Evolutionary conservation across 192 early-diverging fungal genomes (phyloP), one percentile per base, ranked within the genome.

Genomic region (Coemansia aciculifera): DNA sequence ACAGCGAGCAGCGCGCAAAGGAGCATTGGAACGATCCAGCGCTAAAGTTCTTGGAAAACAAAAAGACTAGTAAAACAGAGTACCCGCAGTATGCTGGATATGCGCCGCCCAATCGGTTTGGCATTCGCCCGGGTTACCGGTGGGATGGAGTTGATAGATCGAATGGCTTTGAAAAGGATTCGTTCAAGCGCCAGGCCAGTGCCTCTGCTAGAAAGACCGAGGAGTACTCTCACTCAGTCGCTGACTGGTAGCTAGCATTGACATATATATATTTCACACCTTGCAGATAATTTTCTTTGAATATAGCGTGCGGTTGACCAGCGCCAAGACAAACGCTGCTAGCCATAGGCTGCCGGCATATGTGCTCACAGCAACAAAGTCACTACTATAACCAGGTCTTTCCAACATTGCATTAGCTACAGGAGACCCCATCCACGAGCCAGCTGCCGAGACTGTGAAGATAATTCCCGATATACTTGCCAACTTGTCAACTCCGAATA

Each of bases 111-210:
- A 93, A 93, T 65, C 74, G 90, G 2, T 92, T 87, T 69, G 83
- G 83, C 13, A 92, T 93, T 32, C 72, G 68, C n/a, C 90, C 91
- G 1, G 91, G 91, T 11, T 90, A 91, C 68, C 70, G 90, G 27
- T 93, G 91, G 91, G 91, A 93, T 67, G 91, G 91, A 12, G 89
- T 93, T 4, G 90, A 93, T 65, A 66, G 91, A n/a, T 87, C 87
- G 6, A 93, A 91, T 69, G 91, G 91, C 17, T 93, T 89, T 65
- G 90, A 92, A 71, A 63, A 62, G 4, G 78, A 86, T 29, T 57
- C 75, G 5, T 87, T 88, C 49, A 56, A 64, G 49, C 37, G 34
- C 0, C 73, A 76, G 67, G 74, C 79, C 11, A 44, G 43, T 12
- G 37, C 79, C 1, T 64, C 56, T 3, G 63, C 79, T 2, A 51